phyloP scores from a whole-genome alignment of 2,329 filamentous ascomycete genomes.

The Hortaea sp. region DNA sequence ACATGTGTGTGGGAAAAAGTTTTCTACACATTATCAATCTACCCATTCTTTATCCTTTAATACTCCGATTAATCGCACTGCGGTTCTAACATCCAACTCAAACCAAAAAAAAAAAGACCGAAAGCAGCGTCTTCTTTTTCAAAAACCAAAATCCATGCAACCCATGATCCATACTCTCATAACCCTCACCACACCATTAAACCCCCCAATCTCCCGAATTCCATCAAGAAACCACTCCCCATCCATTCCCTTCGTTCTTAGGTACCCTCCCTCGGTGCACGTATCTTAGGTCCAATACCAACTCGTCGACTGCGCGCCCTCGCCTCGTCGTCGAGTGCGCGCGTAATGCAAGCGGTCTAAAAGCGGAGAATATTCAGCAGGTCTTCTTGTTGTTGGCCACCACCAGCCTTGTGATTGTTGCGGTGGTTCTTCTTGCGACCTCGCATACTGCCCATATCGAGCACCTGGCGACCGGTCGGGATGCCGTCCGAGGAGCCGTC shows the following conservation, averaged over 20 bases:
- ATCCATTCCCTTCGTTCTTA: not conserved
- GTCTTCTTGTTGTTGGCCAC: not conserved
- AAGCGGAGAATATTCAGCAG: slow-evolving; percentile 1
- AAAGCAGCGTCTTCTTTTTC: too few species aligned
- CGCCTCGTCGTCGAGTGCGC: not conserved
- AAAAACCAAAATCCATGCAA: not conserved
- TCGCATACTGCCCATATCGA: slow-evolving; percentile 13
- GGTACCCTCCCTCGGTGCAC: not conserved
- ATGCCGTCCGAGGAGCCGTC: slow-evolving; percentile 9
- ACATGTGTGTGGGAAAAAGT: too few species aligned
- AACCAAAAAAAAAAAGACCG: too few species aligned
- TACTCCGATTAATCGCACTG: too few species aligned
- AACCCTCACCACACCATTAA: not conserved
- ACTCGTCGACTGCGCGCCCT: not conserved
- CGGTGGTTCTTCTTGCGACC: slow-evolving; percentile 6
- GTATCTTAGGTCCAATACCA: not conserved
- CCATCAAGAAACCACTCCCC: not conserved
- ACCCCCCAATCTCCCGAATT: not conserved
- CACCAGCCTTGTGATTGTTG: too few species aligned
- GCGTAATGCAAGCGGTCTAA: not conserved
- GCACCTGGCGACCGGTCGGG: slow-evolving; percentile 9
- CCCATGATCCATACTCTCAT: not conserved
- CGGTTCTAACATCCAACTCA: too few species aligned
- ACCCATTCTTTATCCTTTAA: too few species aligned
- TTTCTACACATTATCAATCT: too few species aligned